A percentile compares a stretch with the other conserved stretches of the same genome.
Evolutionary conservation across 1,139 yeast genomes (phyloP).

Genomic region (Saccharomyces hybrid): DNA sequence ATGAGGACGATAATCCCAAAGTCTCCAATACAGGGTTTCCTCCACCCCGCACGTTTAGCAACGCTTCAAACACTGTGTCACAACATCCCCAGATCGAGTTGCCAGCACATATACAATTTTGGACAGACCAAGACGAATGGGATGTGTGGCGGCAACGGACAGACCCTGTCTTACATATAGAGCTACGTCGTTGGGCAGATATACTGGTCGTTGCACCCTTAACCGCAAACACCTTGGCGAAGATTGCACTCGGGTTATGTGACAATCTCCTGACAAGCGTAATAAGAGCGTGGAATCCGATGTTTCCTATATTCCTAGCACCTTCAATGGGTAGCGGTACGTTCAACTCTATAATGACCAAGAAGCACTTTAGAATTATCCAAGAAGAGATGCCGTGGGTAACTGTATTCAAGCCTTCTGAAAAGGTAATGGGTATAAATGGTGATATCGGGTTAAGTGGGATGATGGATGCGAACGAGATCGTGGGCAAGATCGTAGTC

Average conservation of each 20-base stretch:
- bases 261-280: constrained; percentile 83
- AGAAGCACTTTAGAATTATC: constrained; percentile 63
- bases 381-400: constrained; percentile 63
- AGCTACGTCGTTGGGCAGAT: constrained; percentile 93
- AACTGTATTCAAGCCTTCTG: constrained; percentile 84
- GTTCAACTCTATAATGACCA: constrained; percentile 91
- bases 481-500: constrained; percentile 74
- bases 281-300: constrained; percentile 87
- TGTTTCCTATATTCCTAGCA: constrained; percentile 77
- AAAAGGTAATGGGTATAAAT: constrained; percentile 78
- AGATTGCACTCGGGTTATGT: constrained; percentile 82
- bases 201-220: constrained; percentile 85
- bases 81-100: constrained; percentile 35
- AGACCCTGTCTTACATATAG: constrained; percentile 91
- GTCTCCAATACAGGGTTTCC: not conserved
- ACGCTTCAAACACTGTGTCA: constrained; percentile 7
- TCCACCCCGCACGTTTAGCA: not conserved
- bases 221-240: constrained; percentile 89
- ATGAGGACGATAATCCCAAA: not conserved
- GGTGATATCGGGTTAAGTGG: constrained; percentile 98
- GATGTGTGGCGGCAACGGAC: constrained; percentile 73
- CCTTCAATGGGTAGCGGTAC: constrained; percentile 98
- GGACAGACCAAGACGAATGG: constrained; percentile 95
- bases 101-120: constrained; percentile 59
- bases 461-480: constrained; percentile 89